phyloP scores from a whole-genome alignment of 352 stramenopile species.

The Phytophthora meadii region DNA sequence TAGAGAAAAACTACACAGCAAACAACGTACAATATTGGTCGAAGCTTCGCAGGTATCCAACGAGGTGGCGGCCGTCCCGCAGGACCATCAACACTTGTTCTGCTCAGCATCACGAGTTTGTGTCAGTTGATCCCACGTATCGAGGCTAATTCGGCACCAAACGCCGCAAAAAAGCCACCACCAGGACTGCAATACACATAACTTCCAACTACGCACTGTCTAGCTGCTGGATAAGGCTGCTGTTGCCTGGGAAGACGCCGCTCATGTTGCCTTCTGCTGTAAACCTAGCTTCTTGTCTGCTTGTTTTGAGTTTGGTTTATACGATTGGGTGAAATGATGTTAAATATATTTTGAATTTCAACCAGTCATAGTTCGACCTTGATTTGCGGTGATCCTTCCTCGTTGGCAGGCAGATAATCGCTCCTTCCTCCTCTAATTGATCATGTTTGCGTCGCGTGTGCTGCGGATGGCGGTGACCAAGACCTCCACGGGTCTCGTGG shows the following conservation, averaged over 20 bases:
- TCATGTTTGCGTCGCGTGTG: constrained; percentile 85
- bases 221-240: constrained; percentile 85
- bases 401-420: constrained; percentile 30
- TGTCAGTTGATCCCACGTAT: constrained; percentile 12
- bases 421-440: constrained; percentile 25
- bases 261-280: constrained; percentile 56
- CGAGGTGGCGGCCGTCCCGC: constrained; percentile 95
- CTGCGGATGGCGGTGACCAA: constrained; percentile 89
- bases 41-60: constrained; percentile 91
- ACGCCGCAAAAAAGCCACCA: constrained; percentile 4
- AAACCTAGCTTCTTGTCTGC: background rate
- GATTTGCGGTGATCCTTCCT: constrained; percentile 42
- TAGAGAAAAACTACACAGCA: background rate
- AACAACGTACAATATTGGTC: constrained; percentile 82
- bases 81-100: constrained; percentile 94
- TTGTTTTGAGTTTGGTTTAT: background rate
- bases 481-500: constrained; percentile 87
- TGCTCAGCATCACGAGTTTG: constrained; percentile 27
- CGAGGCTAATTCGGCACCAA: background rate
- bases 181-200: background rate
- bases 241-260: constrained; percentile 80
- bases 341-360: constrained; percentile 10
- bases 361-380: constrained; percentile 17
- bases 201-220: constrained; percentile 62
- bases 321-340: constrained; percentile 22